Conservation (phyloP, 1,139 yeast species). For the Chernovozyma aurita region DNA sequence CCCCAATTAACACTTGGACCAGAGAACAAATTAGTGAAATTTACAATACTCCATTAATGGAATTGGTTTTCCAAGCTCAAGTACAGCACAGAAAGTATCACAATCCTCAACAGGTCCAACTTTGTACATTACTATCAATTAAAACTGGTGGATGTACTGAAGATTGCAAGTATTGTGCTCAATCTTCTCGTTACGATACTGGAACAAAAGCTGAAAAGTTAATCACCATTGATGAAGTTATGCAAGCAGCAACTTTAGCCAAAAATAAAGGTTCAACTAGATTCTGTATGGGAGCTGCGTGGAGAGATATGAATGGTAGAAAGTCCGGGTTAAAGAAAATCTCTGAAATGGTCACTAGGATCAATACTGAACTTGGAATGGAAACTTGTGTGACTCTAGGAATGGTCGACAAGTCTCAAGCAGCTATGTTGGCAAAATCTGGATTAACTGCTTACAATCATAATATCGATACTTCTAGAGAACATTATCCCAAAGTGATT, state of each 20-base stretch:
- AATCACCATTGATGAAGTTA: conserved; percentile 56
- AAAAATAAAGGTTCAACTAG: conserved; percentile 70
- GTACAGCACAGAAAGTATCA: conserved; percentile 63
- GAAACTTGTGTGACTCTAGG: conserved; percentile 82
- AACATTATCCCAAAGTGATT: conserved; percentile 68
- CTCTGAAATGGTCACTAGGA: conserved; percentile 59
- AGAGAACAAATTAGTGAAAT: conserved; percentile 53
- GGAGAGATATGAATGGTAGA: conserved; percentile 82
- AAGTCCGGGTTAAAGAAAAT: conserved; percentile 63
- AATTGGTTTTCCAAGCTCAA: conserved; percentile 58
- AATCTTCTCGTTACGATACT: conserved; percentile 63
- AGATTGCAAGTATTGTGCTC: conserved; percentile 80
- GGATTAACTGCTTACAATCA: conserved; percentile 82
- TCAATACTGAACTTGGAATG: conserved; percentile 58
- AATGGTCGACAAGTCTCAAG: conserved; percentile 65
- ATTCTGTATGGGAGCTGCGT: conserved; percentile 85
- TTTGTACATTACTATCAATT: conserved; percentile 70
- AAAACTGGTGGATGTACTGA: conserved; percentile 82
- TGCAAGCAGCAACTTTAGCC: conserved; percentile 61
- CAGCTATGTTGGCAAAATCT: conserved; percentile 52
- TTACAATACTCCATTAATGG: conserved; percentile 63
- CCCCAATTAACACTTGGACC: conserved; percentile 55
- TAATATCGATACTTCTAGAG: conserved; percentile 75
- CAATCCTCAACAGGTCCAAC: conserved; percentile 66
- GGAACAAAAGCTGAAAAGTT: conserved; percentile 67